Evolutionary conservation across 805 yeast species (phyloP).

Genomic region (Aciculoconidium aculeatum): DNA sequence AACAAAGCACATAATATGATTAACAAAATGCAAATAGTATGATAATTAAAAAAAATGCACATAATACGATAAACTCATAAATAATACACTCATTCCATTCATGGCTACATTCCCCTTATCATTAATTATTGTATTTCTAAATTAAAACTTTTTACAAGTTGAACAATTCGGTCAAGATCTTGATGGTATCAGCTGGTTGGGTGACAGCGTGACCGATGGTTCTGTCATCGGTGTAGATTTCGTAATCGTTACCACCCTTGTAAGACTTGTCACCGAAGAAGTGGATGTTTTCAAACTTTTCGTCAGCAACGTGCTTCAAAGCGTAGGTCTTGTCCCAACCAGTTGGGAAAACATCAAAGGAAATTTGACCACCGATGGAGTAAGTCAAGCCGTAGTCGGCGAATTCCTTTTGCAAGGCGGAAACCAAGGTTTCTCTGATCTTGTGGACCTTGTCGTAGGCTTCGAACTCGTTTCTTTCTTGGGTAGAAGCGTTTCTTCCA

Average conservation of each 20-base stretch:
- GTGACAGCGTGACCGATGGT: conserved; percentile 94
- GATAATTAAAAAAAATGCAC: too few species aligned
- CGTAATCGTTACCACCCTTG: conserved; percentile 98
- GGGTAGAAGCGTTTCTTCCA: conserved; percentile 95
- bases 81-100: too few species aligned
- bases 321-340: conserved; percentile 99
- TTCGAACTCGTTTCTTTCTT: conserved; percentile 92
- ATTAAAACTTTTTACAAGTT: conserved; percentile 33
- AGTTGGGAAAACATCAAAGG: conserved; percentile 98
- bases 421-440: conserved; percentile 79
- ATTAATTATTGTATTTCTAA: too few species aligned
- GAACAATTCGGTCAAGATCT: conserved; percentile 79
- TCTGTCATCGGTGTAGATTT: conserved; percentile 87
- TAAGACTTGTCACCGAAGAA: conserved; percentile 98
- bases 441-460: conserved; percentile 72
- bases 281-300: conserved; percentile 83
- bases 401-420: conserved; percentile 77
- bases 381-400: conserved; percentile 82
- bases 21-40: too few species aligned
- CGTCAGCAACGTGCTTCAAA: conserved; percentile 82
- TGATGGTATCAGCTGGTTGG: conserved; percentile 83
- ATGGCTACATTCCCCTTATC: too few species aligned
- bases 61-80: too few species aligned
- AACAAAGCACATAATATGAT: too few species aligned
- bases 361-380: conserved; percentile 99